These are phyloP conservation scores for Chytriomyces sp. DNA, from an alignment of 192 early-diverging fungal genomes.

Conservation along the genomic window DNA sequence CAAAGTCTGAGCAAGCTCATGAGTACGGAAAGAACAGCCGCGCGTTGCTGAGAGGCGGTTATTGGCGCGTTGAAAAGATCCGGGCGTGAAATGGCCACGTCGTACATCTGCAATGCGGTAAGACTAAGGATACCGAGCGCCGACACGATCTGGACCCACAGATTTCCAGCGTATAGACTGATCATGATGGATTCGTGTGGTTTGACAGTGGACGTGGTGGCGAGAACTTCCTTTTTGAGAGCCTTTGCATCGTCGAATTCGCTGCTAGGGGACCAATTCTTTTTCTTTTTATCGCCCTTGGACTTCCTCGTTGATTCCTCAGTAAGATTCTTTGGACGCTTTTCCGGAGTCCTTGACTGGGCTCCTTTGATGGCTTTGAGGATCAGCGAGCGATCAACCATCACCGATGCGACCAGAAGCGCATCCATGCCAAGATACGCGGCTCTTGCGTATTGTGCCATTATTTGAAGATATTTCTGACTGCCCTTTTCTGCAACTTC, in stretches of 20 bases:
- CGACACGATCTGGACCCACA: background rate
- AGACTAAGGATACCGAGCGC: background rate
- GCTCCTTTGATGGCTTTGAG: background rate
- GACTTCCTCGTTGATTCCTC: background rate
- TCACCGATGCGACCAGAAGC: conserved; percentile 2
- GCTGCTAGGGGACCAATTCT: background rate
- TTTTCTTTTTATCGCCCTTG: background rate
- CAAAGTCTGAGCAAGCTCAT: conserved; percentile 3
- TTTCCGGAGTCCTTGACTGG: background rate
- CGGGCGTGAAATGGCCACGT: conserved; percentile 6
- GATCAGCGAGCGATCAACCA: conserved; percentile 16
- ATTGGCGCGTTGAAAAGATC: conserved; percentile 6
- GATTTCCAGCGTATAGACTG: background rate
- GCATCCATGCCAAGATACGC: background rate
- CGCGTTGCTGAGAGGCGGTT: conserved; percentile 8
- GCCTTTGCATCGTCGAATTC: background rate
- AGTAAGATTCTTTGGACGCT: background rate
- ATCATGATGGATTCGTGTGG: conserved; percentile 8
- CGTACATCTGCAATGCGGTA: conserved; percentile 2
- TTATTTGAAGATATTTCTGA: background rate
- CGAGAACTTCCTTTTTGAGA: background rate
- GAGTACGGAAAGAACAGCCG: background rate
- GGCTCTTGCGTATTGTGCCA: conserved; percentile 1
- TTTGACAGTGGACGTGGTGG: background rate
- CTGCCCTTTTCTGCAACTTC: background rate